Conservation (phyloP, 1,284 basidiomycete species). For the Boletellus deceptivus region DNA sequence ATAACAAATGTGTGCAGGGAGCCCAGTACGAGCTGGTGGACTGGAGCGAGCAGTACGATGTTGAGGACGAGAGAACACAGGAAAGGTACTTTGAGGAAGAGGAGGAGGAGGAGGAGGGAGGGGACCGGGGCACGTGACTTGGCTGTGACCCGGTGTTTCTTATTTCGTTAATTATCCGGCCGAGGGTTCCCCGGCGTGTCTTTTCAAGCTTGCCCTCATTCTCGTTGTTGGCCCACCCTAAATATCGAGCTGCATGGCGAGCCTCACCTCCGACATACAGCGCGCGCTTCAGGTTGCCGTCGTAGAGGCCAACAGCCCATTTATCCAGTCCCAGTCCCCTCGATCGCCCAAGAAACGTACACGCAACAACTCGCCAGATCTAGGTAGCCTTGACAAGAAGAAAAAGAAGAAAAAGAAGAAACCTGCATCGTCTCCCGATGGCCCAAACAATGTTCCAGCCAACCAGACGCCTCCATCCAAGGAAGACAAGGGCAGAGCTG, state of each 20-base stretch:
- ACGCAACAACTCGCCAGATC: constrained; percentile 18
- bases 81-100: constrained; percentile 77
- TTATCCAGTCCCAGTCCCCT: constrained; percentile 33
- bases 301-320: constrained; percentile 42
- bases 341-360: constrained; percentile 23
- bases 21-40: constrained; percentile 72
- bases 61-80: constrained; percentile 60
- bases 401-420: constrained; percentile 23
- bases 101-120: constrained; percentile 65
- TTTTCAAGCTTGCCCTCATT: constrained; percentile 40
- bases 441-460: constrained; percentile 6
- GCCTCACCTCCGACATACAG: constrained; percentile 39
- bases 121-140: constrained; percentile 24
- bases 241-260: constrained; percentile 31
- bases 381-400: constrained; percentile 22
- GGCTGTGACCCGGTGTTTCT: constrained; percentile 4
- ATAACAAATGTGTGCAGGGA: constrained; percentile 40
- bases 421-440: constrained; percentile 1
- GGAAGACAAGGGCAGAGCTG: constrained; percentile 40
- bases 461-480: constrained; percentile 7
- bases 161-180: constrained; percentile 16
- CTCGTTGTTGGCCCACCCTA: constrained; percentile 37
- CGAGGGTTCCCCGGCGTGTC: no score
- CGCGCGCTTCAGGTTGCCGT: constrained; percentile 38
- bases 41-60: constrained; percentile 72